Base-by-base conservation (phyloP, 805 yeast genomes). In the Saturnispora sanitii region DNA sequence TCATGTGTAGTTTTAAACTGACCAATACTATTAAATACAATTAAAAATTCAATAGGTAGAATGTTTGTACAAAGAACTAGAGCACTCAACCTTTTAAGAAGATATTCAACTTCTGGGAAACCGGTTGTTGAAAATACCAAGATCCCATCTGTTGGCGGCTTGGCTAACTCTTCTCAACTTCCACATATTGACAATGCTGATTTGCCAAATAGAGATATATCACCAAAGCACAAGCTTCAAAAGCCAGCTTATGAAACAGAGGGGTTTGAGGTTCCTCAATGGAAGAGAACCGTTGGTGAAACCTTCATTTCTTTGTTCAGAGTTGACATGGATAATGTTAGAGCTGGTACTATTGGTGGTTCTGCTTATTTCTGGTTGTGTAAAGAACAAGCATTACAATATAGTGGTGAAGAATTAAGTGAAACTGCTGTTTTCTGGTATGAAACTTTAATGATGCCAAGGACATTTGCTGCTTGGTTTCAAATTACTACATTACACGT, bases 341-440 rank as follows among this genome's bases (percentile, higher is more conserved):
- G 97, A 55, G 82, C 96, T 0, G 97, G 96, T 21, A 87, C 96
- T 1, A 79, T 90, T 48, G 95, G 95, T 4, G 97, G 96, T 7
- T 81, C 88, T 3, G 70, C 73, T 42, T 92, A 88, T 62, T 82
- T 84, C 55, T 86, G 82, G 37, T 78, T 82, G 60, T 87, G 96
- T 64, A 86, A 86, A 58, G 73, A 68, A 33, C 96, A 87, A 62
- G 95, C 85, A 3, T 61, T 83, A 51, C 82, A 75, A 58, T 80
- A 72, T 48, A 83, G 80, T n/a, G 70, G 79, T 44, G 88, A 81
- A 55, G 79, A 75, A 29, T 64, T 83, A 31, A 72, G 83, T 4
- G 77, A 73, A 16, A 72, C 83, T 4, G 95, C 96, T 2, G 67
- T 66, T 41, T 92, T 85, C 57, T 92, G 86, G 69, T 92, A 86